Conservation (phyloP, 2,329 filamentous ascomycete genomes). For the Penicillium rolfsii region DNA sequence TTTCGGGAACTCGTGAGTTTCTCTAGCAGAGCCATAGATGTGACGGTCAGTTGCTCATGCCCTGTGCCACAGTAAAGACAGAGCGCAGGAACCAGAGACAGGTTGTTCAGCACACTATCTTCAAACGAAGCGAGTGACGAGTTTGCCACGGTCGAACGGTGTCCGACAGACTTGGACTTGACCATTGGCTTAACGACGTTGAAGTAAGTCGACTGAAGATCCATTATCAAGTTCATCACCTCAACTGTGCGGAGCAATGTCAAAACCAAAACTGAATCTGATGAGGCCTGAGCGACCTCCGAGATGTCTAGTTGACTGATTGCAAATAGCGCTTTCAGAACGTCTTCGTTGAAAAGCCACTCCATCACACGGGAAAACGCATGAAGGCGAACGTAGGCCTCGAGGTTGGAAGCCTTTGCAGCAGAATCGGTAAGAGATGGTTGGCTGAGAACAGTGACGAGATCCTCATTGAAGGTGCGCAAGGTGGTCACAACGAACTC, state of each 20-base stretch:
- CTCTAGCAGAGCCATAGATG: constrained; percentile 79
- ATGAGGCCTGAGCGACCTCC: constrained; percentile 71
- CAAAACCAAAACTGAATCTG: constrained; percentile 79
- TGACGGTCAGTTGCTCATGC: constrained; percentile 77
- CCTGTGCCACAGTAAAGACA: constrained; percentile 85
- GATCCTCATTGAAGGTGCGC: constrained; percentile 87
- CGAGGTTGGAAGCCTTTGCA: constrained; percentile 74
- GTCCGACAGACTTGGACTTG: constrained; percentile 65
- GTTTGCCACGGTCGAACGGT: constrained; percentile 67
- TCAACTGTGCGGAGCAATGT: constrained; percentile 80
- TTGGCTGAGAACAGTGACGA: constrained; percentile 81
- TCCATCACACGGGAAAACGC: constrained; percentile 96
- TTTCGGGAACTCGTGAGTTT: constrained; percentile 83
- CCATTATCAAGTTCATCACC: constrained; percentile 79
- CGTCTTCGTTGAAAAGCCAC: constrained; percentile 94
- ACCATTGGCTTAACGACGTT: constrained; percentile 82
- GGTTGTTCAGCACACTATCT: constrained; percentile 81
- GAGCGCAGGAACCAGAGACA: constrained; percentile 77
- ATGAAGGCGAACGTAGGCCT: constrained; percentile 81
- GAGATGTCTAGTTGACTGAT: constrained; percentile 75
- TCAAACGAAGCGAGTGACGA: constrained; percentile 86
- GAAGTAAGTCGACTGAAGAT: constrained; percentile 87
- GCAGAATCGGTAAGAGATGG: constrained; percentile 73
- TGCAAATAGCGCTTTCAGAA: constrained; percentile 76
- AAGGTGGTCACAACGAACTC: constrained; percentile 81